phyloP scores from a whole-genome alignment of 345 rosid genomes.

The Gynandropsis gynandra region DNA sequence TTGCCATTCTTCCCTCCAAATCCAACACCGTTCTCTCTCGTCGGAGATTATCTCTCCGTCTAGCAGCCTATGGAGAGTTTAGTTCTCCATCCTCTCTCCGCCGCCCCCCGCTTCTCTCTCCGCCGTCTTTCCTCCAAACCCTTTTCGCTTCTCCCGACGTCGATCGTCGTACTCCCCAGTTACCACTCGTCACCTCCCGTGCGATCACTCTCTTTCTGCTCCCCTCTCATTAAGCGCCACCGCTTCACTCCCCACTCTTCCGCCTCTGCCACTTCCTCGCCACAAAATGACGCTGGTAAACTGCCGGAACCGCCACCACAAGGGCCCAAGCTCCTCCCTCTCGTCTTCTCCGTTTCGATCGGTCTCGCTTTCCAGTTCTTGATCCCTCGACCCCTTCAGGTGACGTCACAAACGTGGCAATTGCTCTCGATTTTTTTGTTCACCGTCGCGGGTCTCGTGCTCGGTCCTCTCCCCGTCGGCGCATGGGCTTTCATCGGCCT shows the following conservation, averaged over 20 bases:
- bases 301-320: conserved; percentile 19
- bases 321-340: conserved; percentile 65
- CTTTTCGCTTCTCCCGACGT: not conserved
- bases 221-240: conserved; percentile 27
- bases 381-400: conserved; percentile 54
- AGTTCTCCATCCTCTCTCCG: conserved; percentile 40
- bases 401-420: conserved; percentile 79
- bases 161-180: not conserved
- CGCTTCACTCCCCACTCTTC: conserved; percentile 32
- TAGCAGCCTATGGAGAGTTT: conserved; percentile 50
- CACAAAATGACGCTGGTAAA: conserved; percentile 25
- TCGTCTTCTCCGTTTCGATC: conserved; percentile 47
- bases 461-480: conserved; percentile 83
- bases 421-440: conserved; percentile 68
- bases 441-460: conserved; percentile 76
- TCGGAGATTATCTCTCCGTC: not conserved
- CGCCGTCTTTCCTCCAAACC: conserved; percentile 27
- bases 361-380: conserved; percentile 52
- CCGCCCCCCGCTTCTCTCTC: conserved; percentile 32
- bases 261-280: conserved; percentile 24
- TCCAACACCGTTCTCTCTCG: too few species aligned
- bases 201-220: conserved; percentile 12
- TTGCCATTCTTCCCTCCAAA: not conserved
- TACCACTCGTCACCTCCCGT: conserved; percentile 25
- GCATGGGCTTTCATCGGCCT: conserved; percentile 93